Base-by-base conservation (phyloP, 495 filamentous ascomycete species). In the Penicillium pancosmium region DNA sequence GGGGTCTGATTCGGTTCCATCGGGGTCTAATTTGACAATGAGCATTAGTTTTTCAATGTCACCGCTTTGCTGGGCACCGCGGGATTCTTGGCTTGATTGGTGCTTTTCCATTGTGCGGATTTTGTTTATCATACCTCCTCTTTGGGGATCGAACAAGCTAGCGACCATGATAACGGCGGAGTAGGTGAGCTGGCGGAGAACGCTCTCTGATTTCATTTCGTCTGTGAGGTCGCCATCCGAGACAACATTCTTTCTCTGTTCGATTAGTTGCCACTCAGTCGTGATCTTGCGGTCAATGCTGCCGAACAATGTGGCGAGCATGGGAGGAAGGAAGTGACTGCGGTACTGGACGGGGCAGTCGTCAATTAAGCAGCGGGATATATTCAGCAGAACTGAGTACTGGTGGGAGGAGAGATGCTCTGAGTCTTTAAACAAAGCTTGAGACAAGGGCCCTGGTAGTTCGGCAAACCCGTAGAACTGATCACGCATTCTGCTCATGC, bases 161-260 rank as follows among this genome's bases (percentile, higher is more conserved):
- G 92, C 88, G 44, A 96, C 90, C 81, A 97, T 89, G 58, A 93
- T 87, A 12, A 96, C 91, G 7, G 93, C 90, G 36, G 91, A 90
- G 68, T 93, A 91, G 1, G 94, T 97, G 49, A 98, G 79, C 57
- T 96, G 91, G n/a, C 94, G 86, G 34, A 99, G 79, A 25, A 98
- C 94, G 71, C 93, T 97, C 69, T 99, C 94, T 18, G 91, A 88
- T 73, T 96, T 96, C 94, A 99, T 99, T 77, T 99, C 95, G 62
- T 96, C 90, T 1, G 89, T 88, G 36, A 99, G 78, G 64, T 88
- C 81, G 48, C 83, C 85, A 44, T 86, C 86, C 16, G 88, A 85
- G 1, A 82, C 81, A 10, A 84, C 85, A 31, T 85, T 78, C 58
- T 83, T 83, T 23, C 88, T 83, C 61, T 84, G 85, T 55, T 88